A percentile compares a stretch with the other conserved stretches of the same genome.
Evolutionary conservation across 768 basidiomycete species (phyloP).

Genomic region (Pholiota microspora): DNA sequence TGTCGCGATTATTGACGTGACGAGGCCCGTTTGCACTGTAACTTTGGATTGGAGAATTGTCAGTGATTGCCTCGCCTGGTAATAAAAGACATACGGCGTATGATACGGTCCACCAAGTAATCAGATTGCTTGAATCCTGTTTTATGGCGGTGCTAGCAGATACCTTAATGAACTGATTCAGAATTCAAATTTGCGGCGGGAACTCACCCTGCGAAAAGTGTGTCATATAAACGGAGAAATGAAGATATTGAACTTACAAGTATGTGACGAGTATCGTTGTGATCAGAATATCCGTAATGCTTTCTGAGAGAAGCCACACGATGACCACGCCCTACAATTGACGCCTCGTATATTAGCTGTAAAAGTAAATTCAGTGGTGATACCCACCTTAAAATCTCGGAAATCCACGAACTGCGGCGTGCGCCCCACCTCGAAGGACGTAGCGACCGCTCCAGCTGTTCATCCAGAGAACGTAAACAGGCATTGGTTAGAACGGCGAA

Average conservation of each 20-base stretch:
- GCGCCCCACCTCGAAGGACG: conserved; percentile 23
- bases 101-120: conserved; percentile 40
- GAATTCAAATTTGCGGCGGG: no score
- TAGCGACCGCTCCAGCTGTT: conserved; percentile 26
- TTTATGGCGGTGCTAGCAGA: conserved; percentile 35
- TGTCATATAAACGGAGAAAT: no score
- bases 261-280: conserved; percentile 41
- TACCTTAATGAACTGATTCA: no score
- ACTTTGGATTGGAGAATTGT: conserved; percentile 22
- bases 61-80: background rate
- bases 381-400: conserved; percentile 25
- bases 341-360: no score
- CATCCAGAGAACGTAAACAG: background rate
- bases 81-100: conserved; percentile 27
- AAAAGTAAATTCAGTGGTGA: no score
- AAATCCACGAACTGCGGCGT: conserved; percentile 25
- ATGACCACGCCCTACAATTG: conserved; percentile 26
- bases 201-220: no score
- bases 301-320: conserved; percentile 41
- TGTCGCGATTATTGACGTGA: conserved; percentile 32
- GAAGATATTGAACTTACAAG: conserved; percentile 28
- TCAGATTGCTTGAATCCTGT: conserved; percentile 43
- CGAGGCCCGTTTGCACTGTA: conserved; percentile 35
- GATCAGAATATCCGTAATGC: conserved; percentile 39
- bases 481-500: background rate